Conservation (phyloP, 352 stramenopile genomes). For the Pythium plurisporium region DNA sequence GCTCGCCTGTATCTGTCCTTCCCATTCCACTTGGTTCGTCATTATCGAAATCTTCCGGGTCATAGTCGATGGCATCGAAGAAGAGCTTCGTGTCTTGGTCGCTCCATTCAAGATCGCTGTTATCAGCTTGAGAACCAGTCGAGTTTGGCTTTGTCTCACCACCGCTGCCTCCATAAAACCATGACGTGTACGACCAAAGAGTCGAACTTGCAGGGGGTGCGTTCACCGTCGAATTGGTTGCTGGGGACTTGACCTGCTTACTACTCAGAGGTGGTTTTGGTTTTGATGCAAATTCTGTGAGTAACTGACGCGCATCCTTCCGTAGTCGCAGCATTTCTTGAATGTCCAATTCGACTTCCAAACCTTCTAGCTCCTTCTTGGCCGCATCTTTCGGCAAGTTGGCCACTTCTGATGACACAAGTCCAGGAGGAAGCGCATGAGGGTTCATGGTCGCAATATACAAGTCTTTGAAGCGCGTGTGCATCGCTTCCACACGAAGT, state of each 20-base stretch:
- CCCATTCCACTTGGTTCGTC: not conserved
- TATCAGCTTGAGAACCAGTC: not conserved
- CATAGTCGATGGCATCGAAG: conserved; percentile 79
- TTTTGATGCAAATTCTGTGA: conserved; percentile 34
- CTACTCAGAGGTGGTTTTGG: conserved; percentile 5
- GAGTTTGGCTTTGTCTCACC: not conserved
- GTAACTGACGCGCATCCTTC: conserved; percentile 39
- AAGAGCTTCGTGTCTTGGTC: conserved; percentile 80
- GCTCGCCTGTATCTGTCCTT: conserved; percentile 35
- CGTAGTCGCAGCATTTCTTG: conserved; percentile 66
- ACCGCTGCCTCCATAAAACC: conserved; percentile 52
- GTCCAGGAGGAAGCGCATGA: conserved; percentile 26
- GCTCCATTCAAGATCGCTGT: conserved; percentile 68
- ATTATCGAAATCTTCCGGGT: conserved; percentile 36
- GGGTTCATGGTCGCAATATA: conserved; percentile 31
- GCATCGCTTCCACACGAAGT: conserved; percentile 31
- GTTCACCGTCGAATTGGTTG: not conserved
- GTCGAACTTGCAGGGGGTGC: conserved; percentile 25
- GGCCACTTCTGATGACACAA: conserved; percentile 38
- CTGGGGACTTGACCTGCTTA: not conserved
- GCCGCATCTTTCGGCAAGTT: conserved; percentile 47
- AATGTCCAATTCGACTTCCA: conserved; percentile 69
- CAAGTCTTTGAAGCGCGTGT: conserved; percentile 57
- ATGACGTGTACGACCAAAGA: conserved; percentile 74
- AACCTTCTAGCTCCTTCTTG: conserved; percentile 46